These are phyloP conservation scores for Spizellomyces sp. DNA, from an alignment of 192 early-diverging fungal genomes.

Conservation along the genomic window DNA sequence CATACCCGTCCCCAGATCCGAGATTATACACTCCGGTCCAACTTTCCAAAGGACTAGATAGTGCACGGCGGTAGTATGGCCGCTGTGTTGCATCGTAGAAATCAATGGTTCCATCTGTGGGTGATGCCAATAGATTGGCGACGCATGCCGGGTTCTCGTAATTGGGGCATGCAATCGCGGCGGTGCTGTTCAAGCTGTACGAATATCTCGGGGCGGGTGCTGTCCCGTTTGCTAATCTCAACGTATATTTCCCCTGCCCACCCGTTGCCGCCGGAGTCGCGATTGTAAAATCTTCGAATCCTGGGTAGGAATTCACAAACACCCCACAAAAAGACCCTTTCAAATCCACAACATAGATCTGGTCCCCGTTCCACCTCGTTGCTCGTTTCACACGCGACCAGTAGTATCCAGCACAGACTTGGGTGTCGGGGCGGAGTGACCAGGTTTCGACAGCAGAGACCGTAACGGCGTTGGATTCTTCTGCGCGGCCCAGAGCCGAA, in stretches of 20 bases:
- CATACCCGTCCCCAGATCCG: conserved; percentile 32
- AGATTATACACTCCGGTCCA: conserved; percentile 29
- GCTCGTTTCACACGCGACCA: background rate
- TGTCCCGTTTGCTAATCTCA: conserved; percentile 22
- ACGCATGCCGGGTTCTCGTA: conserved; percentile 11
- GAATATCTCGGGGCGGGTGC: conserved; percentile 21
- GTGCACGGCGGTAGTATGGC: conserved; percentile 19
- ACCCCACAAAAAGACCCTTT: conserved; percentile 29
- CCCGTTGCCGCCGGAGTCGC: background rate
- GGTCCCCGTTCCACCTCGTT: conserved; percentile 22
- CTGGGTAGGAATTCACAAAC: background rate
- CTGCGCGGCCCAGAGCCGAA: conserved; percentile 14
- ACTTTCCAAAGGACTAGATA: background rate
- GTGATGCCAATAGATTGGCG: background rate
- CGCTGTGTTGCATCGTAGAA: conserved; percentile 26
- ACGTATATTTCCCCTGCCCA: background rate
- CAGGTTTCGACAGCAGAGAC: conserved; percentile 3
- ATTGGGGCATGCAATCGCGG: conserved; percentile 17
- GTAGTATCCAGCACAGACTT: conserved; percentile 13
- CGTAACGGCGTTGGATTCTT: conserved; percentile 10
- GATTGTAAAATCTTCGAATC: conserved; percentile 8
- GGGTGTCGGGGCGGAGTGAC: conserved; percentile 7
- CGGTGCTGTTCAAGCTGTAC: conserved; percentile 15
- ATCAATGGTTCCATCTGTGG: background rate
- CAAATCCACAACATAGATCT: conserved; percentile 28